These are phyloP conservation scores for Prunus fruticosa DNA, from an alignment of 306 rosid genomes.

Conservation along the genomic window DNA sequence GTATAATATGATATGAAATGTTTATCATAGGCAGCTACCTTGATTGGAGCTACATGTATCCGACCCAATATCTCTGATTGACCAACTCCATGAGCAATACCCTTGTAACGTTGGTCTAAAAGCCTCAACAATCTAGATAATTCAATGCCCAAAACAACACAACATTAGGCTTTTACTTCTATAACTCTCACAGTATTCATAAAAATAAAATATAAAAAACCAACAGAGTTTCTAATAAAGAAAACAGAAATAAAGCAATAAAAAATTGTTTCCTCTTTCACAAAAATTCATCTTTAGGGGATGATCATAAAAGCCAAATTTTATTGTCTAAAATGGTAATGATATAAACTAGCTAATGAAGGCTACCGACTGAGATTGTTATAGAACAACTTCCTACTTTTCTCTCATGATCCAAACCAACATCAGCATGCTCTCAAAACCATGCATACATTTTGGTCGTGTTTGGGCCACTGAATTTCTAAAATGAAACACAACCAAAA, in stretches of 20 bases:
- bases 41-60: constrained; percentile 95
- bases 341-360: neutral
- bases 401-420: constrained; percentile 3
- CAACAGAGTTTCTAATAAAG: neutral
- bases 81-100: constrained; percentile 98
- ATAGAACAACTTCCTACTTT: neutral
- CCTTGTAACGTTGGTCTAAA: constrained; percentile 87
- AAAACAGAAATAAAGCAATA: constrained; percentile 5
- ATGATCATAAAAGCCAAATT: neutral
- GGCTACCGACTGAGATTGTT: neutral
- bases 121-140: constrained; percentile 86
- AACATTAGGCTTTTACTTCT: constrained; percentile 1
- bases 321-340: neutral
- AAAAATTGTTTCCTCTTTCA: neutral
- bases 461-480: neutral
- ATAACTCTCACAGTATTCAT: constrained; percentile 14
- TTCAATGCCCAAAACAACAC: constrained; percentile 21
- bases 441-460: neutral
- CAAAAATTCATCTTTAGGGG: neutral
- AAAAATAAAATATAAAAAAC: neutral
- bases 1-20: neutral
- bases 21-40: constrained; percentile 40
- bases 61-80: constrained; percentile 95
- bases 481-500: neutral
- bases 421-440: neutral